Base-by-base conservation (phyloP, 2,329 filamentous ascomycete genomes). In the Verticillium zaregamsianum region DNA sequence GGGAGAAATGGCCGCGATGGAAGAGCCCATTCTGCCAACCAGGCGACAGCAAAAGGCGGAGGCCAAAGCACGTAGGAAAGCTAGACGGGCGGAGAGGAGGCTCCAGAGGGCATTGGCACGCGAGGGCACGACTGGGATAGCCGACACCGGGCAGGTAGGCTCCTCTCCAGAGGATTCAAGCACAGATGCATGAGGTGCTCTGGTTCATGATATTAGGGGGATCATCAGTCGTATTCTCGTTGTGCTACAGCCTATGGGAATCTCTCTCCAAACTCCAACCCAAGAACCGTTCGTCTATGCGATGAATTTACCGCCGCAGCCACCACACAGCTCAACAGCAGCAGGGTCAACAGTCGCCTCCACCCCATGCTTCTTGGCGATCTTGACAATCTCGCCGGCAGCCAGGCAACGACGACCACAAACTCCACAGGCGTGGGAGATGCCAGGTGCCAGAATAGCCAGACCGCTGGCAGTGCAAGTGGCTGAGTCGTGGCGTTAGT, bases 381-480 rank as follows among this genome's bases (percentile, higher is more conserved):
- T 68, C 25, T 66, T 70, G 2, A 68, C 65, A 25, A 86, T 70
- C 64, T 80, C 76, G 5, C 76, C 72, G 0, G 76, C 69, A 55
- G 79, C 77, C 23, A 86, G 74, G 8, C 81, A 84, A 28, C 84
- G 78, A 31, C 78, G 70, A 17, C 79, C 80, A 66, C 85, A 87
- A 2, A 86, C 80, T 23, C 80, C 81, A 59, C 85, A 87, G 3
- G 80, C 78, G 37, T 79, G 76, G 0, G 84, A 86, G 56, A 82
- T 76, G 3, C 81, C 82, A 0, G 84, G 84, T 2, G 76, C 78
- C 62, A 83, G 74, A 64, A 87, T 83, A 14, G 84, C 80, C 8
- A 87, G 70, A 1, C 82, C 81, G 0, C 81, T 84, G 1, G 80
- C 78, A 0, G 80, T 80, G 63, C 85, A 87, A 1, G 76, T 80